A percentile compares a stretch with the other conserved stretches of the same genome.
These are phyloP conservation scores for Peronospora destructor DNA, from an alignment of 352 stramenopile species.

Conservation along the genomic window DNA sequence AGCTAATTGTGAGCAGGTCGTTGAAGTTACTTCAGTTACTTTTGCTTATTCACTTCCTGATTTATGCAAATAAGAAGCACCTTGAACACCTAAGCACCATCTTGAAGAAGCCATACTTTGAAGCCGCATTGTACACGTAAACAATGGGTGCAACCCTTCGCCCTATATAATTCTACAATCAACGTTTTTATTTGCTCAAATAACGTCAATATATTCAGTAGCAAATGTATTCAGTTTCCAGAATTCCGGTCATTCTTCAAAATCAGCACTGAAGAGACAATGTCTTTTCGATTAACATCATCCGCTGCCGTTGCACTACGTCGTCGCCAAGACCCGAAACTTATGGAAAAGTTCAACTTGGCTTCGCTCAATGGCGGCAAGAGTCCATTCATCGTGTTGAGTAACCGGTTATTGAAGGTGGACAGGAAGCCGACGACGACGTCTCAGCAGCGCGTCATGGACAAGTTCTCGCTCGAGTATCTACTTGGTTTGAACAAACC, in stretches of 20 bases:
- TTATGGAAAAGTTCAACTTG: slow-evolving; percentile 60
- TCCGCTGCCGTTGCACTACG: slow-evolving; percentile 12
- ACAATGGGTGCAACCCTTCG: no score
- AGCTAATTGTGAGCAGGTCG: no score
- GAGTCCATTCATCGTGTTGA: slow-evolving; percentile 62
- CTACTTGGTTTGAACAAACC: slow-evolving; percentile 28
- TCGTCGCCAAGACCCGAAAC: slow-evolving; percentile 24
- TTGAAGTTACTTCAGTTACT: no score
- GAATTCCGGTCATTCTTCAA: slow-evolving; percentile 6
- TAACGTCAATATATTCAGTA: no score
- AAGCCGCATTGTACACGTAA: no score
- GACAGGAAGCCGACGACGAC: slow-evolving; percentile 20
- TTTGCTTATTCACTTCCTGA: no score
- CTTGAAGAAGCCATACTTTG: no score
- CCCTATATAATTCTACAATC: no score
- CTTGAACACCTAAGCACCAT: no score
- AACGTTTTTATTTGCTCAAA: no score
- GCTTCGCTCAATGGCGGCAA: slow-evolving; percentile 58
- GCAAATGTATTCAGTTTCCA: no score
- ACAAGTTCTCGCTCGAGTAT: slow-evolving; percentile 67
- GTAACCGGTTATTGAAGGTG: slow-evolving; percentile 43
- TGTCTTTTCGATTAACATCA: slow-evolving; percentile 16
- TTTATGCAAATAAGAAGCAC: no score
- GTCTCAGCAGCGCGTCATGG: slow-evolving; percentile 33
- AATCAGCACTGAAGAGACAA: slow-evolving; percentile 3